phyloP scores from a whole-genome alignment of 2,329 filamentous ascomycete species.

The Ophiobolus disseminans region DNA sequence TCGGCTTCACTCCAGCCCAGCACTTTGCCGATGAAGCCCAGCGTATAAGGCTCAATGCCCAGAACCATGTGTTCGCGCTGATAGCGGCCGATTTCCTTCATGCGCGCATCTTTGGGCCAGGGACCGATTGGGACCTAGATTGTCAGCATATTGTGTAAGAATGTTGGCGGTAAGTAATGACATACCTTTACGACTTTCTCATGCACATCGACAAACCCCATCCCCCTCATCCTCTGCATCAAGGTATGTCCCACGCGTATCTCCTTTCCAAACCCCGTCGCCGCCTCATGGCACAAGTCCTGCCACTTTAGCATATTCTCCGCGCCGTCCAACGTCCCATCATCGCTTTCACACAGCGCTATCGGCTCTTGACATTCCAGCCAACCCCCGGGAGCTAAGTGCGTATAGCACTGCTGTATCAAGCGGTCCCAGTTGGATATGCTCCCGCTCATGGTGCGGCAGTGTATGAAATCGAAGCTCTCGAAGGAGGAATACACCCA shows the following conservation, averaged over 20 bases:
- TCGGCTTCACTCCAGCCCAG: slow-evolving; percentile 45
- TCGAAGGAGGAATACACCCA: slow-evolving; percentile 48
- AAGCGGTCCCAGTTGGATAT: slow-evolving; percentile 46
- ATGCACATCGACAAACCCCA: slow-evolving; percentile 43
- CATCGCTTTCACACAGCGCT: slow-evolving; percentile 40
- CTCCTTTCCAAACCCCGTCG: slow-evolving; percentile 34
- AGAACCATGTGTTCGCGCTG: slow-evolving; percentile 46
- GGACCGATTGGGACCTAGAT: slow-evolving; percentile 43
- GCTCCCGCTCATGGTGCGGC: slow-evolving; percentile 37
- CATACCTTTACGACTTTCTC: slow-evolving; percentile 46
- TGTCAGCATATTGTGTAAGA: not conserved
- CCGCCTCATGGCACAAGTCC: slow-evolving; percentile 37
- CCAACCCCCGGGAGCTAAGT: slow-evolving; percentile 43
- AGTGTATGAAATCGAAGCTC: slow-evolving; percentile 45
- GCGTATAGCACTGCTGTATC: slow-evolving; percentile 30
- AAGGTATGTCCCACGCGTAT: slow-evolving; percentile 31
- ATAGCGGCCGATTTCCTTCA: slow-evolving; percentile 59
- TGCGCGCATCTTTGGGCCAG: slow-evolving; percentile 58
- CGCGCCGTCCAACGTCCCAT: slow-evolving; percentile 36
- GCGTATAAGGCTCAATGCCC: slow-evolving; percentile 46
- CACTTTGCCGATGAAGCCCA: slow-evolving; percentile 46
- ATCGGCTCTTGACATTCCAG: slow-evolving; percentile 48
- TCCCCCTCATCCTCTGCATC: slow-evolving; percentile 36
- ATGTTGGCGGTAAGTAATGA: not conserved
- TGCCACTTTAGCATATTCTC: slow-evolving; percentile 37